Conservation (phyloP, 225 moss, liverwort and hornwort genomes). For the Takakia lepidozioides region DNA sequence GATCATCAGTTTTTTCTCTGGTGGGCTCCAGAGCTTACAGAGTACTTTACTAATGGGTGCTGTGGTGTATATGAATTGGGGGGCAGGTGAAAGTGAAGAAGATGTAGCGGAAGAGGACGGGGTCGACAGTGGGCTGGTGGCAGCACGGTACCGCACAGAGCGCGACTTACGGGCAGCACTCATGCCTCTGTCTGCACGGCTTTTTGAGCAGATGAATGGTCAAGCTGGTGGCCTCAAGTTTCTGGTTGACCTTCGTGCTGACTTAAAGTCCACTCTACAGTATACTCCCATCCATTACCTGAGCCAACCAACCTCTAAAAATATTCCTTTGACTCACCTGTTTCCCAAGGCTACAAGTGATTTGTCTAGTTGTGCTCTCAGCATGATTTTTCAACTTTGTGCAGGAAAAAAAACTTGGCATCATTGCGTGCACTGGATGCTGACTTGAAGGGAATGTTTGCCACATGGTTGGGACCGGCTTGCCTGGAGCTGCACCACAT, state of each 20-base stretch:
- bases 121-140: conserved; percentile 37
- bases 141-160: conserved; percentile 71
- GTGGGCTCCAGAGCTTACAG: too few relatives aligned
- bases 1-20: too few relatives aligned
- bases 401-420: conserved; percentile 70
- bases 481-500: conserved; percentile 86
- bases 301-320: too few relatives aligned
- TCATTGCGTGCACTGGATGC: conserved; percentile 77
- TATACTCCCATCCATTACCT: too few relatives aligned
- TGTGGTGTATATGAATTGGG: conserved; percentile 1
- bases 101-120: conserved; percentile 32
- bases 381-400: too few relatives aligned
- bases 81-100: conserved; percentile 30
- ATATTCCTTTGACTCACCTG: too few relatives aligned
- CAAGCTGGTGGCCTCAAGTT: conserved; percentile 94
- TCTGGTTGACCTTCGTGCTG: conserved; percentile 89
- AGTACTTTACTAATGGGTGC: too few relatives aligned
- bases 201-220: conserved; percentile 97
- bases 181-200: conserved; percentile 68
- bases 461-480: conserved; percentile 91
- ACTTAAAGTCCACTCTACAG: conserved; percentile 60
- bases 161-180: conserved; percentile 80
- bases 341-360: too few relatives aligned
- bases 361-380: too few relatives aligned
- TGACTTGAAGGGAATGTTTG: conserved; percentile 82